Evolutionary conservation across 345 rosid species (phyloP).

Genomic region (Populus tremula): DNA sequence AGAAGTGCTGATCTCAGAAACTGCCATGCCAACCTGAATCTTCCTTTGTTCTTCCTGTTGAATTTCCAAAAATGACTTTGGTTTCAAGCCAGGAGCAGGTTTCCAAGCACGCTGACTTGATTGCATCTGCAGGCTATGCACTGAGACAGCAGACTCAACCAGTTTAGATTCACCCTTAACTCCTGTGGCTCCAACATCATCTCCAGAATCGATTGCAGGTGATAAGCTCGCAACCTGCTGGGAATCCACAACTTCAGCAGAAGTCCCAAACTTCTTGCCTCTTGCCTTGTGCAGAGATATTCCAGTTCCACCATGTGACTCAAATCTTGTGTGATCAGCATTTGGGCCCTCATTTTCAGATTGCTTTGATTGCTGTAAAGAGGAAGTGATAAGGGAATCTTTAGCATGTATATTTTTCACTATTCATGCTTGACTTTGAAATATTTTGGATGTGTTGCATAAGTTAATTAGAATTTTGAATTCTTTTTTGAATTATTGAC

Average conservation of each 20-base stretch:
- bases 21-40: constrained; percentile 52
- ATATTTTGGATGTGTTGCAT: too few relatives aligned
- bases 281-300: constrained; percentile 21
- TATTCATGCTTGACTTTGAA: too few relatives aligned
- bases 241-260: constrained; percentile 33
- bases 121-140: constrained; percentile 34
- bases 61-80: constrained; percentile 91
- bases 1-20: constrained; percentile 46
- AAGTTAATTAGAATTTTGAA: too few relatives aligned
- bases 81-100: constrained; percentile 94
- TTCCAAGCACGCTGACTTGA: constrained; percentile 76
- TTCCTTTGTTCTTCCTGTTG: constrained; percentile 89
- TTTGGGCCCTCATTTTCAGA: constrained; percentile 39
- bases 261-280: constrained; percentile 30
- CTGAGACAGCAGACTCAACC: constrained; percentile 21
- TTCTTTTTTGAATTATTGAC: too few relatives aligned
- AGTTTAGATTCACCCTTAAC: constrained; percentile 34
- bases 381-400: too few relatives aligned
- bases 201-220: constrained; percentile 22
- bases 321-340: constrained; percentile 32
- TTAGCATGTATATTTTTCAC: too few relatives aligned
- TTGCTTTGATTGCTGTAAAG: constrained; percentile 47
- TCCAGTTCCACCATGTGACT: constrained; percentile 24
- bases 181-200: constrained; percentile 36
- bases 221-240: constrained; percentile 30